phyloP scores from a whole-genome alignment of 441 rosid genomes.

The Capsella rubella region DNA sequence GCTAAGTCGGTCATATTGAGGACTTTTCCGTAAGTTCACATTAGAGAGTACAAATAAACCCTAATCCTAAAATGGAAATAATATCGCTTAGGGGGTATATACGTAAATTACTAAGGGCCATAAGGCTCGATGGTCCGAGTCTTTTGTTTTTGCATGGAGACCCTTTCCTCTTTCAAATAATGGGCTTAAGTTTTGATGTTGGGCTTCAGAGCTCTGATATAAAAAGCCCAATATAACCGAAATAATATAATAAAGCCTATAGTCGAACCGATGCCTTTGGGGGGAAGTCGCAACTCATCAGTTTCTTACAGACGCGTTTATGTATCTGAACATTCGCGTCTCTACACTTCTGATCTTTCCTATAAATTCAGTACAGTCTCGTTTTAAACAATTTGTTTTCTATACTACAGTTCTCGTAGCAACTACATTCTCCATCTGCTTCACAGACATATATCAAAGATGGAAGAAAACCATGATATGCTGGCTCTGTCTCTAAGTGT shows the following conservation, averaged over 20 bases:
- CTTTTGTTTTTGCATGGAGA: background rate
- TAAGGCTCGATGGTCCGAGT: conserved; percentile 4
- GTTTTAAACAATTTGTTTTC: too few species aligned
- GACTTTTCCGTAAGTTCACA: conserved; percentile 13
- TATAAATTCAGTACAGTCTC: conserved; percentile 4
- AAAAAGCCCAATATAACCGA: background rate
- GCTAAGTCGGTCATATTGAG: conserved; percentile 27
- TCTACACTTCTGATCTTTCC: conserved; percentile 9
- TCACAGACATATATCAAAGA: background rate
- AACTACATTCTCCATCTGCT: too few species aligned
- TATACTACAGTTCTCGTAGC: too few species aligned
- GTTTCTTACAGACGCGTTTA: conserved; percentile 4
- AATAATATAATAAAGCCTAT: background rate
- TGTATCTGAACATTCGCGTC: conserved; percentile 19
- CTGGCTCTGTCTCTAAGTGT: background rate
- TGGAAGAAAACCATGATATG: conserved; percentile 4
- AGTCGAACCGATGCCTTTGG: background rate
- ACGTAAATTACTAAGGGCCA: background rate
- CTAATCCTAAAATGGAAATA: conserved; percentile 16
- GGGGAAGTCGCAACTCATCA: background rate
- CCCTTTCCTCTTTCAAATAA: background rate
- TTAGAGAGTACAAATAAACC: background rate
- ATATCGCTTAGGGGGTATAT: background rate
- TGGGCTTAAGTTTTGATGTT: background rate
- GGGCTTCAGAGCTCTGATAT: background rate